These are phyloP conservation scores for Penicillium canariense DNA, from an alignment of 495 filamentous ascomycete genomes.

Conservation along the genomic window DNA sequence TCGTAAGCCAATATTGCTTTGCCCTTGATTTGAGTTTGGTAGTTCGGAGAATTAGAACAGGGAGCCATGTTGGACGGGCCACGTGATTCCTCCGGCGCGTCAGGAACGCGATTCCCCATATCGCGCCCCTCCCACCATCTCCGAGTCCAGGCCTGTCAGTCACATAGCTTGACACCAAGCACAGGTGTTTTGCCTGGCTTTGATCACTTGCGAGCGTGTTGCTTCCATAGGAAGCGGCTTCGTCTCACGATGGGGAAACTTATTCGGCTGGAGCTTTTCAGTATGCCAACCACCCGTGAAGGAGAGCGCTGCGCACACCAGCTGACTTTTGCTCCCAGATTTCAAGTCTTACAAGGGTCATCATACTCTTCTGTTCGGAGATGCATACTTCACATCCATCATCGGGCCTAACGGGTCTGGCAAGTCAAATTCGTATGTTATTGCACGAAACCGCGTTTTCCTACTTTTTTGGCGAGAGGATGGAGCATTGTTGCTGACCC, in stretches of 20 bases:
- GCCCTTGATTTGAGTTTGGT: too few species aligned
- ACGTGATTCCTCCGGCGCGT: conserved; percentile 29
- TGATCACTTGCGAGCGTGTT: conserved; percentile 18
- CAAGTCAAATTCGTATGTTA: conserved; percentile 97
- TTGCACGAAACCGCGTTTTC: background rate
- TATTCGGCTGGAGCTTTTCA: conserved; percentile 89
- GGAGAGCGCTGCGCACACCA: background rate
- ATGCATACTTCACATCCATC: conserved; percentile 98
- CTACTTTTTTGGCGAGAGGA: background rate
- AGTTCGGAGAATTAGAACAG: too few species aligned
- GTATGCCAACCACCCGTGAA: conserved; percentile 48
- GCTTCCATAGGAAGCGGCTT: conserved; percentile 34
- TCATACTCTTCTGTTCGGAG: conserved; percentile 89
- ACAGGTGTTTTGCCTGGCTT: conserved; percentile 7
- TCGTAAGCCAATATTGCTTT: too few species aligned
- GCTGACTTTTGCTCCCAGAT: conserved; percentile 55
- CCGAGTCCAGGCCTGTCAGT: conserved; percentile 10
- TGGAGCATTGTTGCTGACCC: conserved; percentile 19
- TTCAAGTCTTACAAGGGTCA: conserved; percentile 99
- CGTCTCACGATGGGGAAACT: conserved; percentile 75
- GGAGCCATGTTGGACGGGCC: too few species aligned
- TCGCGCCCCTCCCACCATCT: conserved; percentile 28
- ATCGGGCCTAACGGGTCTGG: conserved; percentile 99
- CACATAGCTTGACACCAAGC: conserved; percentile 7
- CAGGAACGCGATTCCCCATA: conserved; percentile 24